These are phyloP conservation scores for Polytrichum formosum DNA, from an alignment of 225 moss, liverwort and hornwort genomes.

Conservation along the genomic window DNA sequence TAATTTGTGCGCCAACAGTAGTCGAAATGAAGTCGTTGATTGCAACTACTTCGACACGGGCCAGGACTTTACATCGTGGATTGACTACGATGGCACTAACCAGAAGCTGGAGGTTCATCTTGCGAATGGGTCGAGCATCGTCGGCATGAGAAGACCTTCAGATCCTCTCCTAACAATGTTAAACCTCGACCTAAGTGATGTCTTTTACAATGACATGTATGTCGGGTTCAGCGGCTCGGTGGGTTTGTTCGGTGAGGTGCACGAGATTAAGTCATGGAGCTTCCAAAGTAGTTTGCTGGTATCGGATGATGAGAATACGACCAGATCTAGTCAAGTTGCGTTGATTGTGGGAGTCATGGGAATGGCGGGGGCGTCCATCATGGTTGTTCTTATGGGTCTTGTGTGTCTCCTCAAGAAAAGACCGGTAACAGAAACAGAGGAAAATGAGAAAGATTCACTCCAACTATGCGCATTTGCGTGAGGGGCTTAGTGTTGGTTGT, in stretches of 20 bases:
- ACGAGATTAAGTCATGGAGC: conserved; percentile 1
- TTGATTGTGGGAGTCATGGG: too few species aligned
- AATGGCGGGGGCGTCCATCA: too few species aligned
- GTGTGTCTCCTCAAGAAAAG: too few species aligned
- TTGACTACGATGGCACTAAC: not conserved
- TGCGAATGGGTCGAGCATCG: not conserved
- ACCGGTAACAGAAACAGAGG: too few species aligned
- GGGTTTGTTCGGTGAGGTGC: not conserved
- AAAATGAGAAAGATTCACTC: too few species aligned
- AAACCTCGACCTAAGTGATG: not conserved
- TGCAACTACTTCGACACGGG: not conserved
- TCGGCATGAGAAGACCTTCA: not conserved
- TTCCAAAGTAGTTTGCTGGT: not conserved
- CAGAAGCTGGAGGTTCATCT: not conserved
- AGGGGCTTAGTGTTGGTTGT: too few species aligned
- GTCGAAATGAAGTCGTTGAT: too few species aligned
- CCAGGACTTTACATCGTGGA: not conserved
- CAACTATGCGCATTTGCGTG: too few species aligned
- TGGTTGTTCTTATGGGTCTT: too few species aligned
- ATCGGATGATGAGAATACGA: too few species aligned
- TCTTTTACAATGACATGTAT: conserved; percentile 2
- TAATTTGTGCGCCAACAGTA: not conserved
- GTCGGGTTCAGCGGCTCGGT: not conserved
- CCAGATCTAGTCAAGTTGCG: too few species aligned
- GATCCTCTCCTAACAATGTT: not conserved